These are phyloP conservation scores for Boechera stricta DNA, from an alignment of 345 rosid genomes.

Conservation along the genomic window DNA sequence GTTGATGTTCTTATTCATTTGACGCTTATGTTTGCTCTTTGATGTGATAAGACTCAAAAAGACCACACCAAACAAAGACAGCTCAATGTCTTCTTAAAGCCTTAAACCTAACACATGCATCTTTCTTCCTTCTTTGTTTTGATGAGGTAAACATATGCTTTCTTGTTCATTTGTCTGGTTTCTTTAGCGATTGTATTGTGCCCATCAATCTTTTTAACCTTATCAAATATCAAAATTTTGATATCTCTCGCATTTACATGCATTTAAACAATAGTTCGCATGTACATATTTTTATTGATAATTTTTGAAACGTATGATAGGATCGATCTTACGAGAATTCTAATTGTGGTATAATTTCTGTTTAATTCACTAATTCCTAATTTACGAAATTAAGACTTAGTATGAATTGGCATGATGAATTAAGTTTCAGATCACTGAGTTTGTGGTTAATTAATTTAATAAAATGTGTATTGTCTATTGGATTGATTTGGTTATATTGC, in stretches of 20 bases:
- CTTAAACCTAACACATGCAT: constrained; percentile 45
- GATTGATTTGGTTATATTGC: background rate
- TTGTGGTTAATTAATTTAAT: background rate
- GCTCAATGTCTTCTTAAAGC: constrained; percentile 43
- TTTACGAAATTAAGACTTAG: background rate
- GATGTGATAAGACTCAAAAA: constrained; percentile 35
- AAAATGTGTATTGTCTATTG: background rate
- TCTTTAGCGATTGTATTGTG: background rate
- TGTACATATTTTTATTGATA: background rate
- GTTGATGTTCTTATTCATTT: constrained; percentile 38
- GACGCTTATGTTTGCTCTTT: constrained; percentile 35
- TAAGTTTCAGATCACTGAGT: background rate
- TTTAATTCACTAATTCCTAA: no score
- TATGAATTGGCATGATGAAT: background rate
- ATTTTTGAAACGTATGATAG: background rate
- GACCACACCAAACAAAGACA: constrained; percentile 42
- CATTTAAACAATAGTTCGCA: background rate
- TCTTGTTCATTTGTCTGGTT: constrained; percentile 29
- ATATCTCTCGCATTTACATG: background rate
- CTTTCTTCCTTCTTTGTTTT: constrained; percentile 30
- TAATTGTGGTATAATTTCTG: background rate
- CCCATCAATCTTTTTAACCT: background rate
- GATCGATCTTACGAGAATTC: no score
- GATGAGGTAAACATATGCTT: constrained; percentile 7
- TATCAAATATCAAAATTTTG: background rate